phyloP scores from a whole-genome alignment of 257 asterid genomes.

The Primulina tabacum region DNA sequence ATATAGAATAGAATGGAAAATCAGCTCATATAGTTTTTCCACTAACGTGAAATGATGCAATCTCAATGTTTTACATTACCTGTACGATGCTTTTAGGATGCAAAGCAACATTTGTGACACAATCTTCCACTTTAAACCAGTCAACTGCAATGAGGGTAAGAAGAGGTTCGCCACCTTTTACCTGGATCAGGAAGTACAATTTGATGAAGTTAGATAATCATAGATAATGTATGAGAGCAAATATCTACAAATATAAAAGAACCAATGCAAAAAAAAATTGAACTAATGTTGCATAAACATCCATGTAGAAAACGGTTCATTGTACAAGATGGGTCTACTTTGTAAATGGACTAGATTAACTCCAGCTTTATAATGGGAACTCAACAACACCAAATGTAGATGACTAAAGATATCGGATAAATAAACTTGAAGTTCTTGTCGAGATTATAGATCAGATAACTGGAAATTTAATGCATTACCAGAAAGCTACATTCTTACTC shows the following conservation, averaged over 20 bases:
- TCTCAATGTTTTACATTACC: conserved; percentile 42
- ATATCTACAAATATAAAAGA: background rate
- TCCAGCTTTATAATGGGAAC: background rate
- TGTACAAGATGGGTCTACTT: background rate
- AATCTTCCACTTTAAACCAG: conserved; percentile 85
- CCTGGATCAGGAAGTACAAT: conserved; percentile 41
- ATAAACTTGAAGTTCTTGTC: background rate
- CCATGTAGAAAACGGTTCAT: background rate
- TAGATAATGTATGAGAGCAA: conserved; percentile 11
- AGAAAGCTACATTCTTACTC: conserved; percentile 11
- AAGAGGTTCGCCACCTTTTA: conserved; percentile 91
- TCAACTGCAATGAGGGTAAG: conserved; percentile 94
- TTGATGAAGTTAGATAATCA: conserved; percentile 15
- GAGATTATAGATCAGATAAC: conserved; percentile 6
- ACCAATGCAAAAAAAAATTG: conserved; percentile 3
- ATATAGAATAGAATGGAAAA: conserved; percentile 5
- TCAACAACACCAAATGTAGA: background rate
- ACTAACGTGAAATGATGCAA: background rate
- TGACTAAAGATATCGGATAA: conserved; percentile 2
- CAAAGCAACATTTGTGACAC: conserved; percentile 62
- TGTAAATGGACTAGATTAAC: background rate
- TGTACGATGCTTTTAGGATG: conserved; percentile 83
- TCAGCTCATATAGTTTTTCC: background rate
- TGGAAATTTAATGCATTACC: conserved; percentile 10
- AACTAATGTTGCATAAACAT: background rate